A percentile compares a stretch with the other conserved stretches of the same genome.
Conservation (phyloP, 2,329 filamentous ascomycete species). For the Diaporthe ampelina region DNA sequence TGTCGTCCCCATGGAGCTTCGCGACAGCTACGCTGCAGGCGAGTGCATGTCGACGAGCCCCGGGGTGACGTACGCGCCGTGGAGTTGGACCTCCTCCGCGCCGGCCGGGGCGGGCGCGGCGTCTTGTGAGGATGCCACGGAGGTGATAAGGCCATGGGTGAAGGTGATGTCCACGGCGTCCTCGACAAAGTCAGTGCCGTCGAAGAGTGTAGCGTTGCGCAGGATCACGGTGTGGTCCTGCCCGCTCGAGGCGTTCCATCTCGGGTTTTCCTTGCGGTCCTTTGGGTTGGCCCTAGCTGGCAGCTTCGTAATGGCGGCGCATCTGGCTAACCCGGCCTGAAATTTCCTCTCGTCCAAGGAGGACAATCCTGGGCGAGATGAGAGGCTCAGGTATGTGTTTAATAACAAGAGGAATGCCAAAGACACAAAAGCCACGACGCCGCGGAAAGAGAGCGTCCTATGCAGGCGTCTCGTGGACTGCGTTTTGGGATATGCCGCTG, state of each 20-base stretch:
- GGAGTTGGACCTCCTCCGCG: constrained; percentile 48
- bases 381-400: constrained; percentile 22
- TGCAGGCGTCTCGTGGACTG: constrained; percentile 22
- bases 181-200: constrained; percentile 54
- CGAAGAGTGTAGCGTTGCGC: constrained; percentile 58
- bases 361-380: constrained; percentile 13
- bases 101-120: constrained; percentile 35
- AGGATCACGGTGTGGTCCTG: constrained; percentile 55
- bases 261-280: constrained; percentile 50
- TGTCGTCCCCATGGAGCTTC: constrained; percentile 40
- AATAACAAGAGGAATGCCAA: constrained; percentile 1
- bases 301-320: constrained; percentile 29
- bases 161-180: constrained; percentile 55
- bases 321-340: constrained; percentile 34
- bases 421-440: neutral
- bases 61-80: constrained; percentile 57
- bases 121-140: constrained; percentile 45
- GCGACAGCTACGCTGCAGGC: constrained; percentile 51
- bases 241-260: constrained; percentile 56
- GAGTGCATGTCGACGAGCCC: constrained; percentile 63
- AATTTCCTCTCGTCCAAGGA: constrained; percentile 33
- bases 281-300: constrained; percentile 25
- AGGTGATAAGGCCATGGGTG: constrained; percentile 54
- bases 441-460: constrained; percentile 15
- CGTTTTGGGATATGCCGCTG: constrained; percentile 36